These are phyloP conservation scores for Glebionis coronaria DNA, from an alignment of 129 eudicot species.

Conservation along the genomic window DNA sequence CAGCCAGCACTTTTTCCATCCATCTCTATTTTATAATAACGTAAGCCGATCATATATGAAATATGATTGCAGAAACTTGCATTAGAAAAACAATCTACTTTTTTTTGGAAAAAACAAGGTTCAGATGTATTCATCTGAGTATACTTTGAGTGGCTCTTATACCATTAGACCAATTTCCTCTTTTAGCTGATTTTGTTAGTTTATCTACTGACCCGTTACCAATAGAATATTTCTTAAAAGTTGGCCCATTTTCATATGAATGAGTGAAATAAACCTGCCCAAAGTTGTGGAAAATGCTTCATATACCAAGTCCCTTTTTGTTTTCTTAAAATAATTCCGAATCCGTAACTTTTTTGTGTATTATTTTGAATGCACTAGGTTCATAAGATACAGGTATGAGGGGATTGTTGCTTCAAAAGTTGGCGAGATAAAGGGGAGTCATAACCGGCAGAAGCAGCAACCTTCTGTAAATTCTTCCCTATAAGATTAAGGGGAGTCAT, in stretches of 20 bases:
- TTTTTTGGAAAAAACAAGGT: not conserved
- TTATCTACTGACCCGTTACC: not conserved
- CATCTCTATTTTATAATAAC: not conserved
- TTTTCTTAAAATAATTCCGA: not conserved
- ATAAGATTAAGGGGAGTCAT: not conserved
- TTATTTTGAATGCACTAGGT: constrained; percentile 18
- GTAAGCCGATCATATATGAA: not conserved
- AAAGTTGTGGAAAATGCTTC: not conserved
- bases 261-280: not conserved
- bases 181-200: not conserved
- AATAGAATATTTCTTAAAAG: not conserved
- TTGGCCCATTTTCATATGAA: not conserved
- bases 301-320: not conserved
- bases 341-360: not conserved
- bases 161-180: not conserved
- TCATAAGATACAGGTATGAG: constrained; percentile 2
- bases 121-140: not conserved
- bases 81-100: not conserved
- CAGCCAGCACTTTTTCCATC: not conserved
- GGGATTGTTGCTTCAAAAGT: not conserved
- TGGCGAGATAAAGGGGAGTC: constrained; percentile 11
- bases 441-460: not conserved
- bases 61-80: not conserved
- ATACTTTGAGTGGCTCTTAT: not conserved
- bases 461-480: not conserved